Evolutionary conservation across 495 filamentous ascomycete species (phyloP).

Genomic region (Cairneyella variabilis): DNA sequence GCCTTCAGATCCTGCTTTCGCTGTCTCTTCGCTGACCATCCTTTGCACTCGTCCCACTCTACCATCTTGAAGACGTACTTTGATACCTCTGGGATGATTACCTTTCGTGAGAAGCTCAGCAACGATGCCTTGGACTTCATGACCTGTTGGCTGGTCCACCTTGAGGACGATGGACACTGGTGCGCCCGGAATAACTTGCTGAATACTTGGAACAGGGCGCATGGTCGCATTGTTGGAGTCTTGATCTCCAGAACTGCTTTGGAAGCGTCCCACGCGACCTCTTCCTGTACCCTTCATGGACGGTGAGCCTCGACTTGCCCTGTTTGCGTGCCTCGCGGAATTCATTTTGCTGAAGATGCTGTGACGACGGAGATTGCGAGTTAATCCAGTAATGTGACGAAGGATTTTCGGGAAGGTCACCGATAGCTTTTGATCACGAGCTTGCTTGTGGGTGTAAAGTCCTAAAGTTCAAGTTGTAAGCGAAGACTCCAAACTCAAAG

Average conservation of each 20-base stretch:
- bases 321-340: no score
- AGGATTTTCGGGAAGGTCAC: no score
- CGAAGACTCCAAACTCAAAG: no score
- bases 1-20: constrained; percentile 15
- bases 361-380: no score
- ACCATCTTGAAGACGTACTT: constrained; percentile 65
- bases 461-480: no score
- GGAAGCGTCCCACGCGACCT: not conserved
- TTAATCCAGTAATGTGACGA: no score
- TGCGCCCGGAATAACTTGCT: constrained; percentile 52
- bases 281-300: no score
- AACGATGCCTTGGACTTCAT: constrained; percentile 58
- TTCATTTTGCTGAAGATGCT: no score
- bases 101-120: constrained; percentile 61
- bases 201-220: constrained; percentile 40
- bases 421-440: no score
- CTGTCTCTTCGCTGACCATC: constrained; percentile 32
- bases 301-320: not conserved
- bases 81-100: constrained; percentile 72
- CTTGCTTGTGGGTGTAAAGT: no score
- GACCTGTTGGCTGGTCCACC: constrained; percentile 64
- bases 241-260: not conserved
- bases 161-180: constrained; percentile 67
- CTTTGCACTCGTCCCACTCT: constrained; percentile 65
- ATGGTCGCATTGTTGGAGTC: no score